A percentile compares a stretch with the other conserved stretches of the same genome.
These are phyloP conservation scores for Benincasa hispida DNA, from an alignment of 306 rosid species.

Conservation along the genomic window DNA sequence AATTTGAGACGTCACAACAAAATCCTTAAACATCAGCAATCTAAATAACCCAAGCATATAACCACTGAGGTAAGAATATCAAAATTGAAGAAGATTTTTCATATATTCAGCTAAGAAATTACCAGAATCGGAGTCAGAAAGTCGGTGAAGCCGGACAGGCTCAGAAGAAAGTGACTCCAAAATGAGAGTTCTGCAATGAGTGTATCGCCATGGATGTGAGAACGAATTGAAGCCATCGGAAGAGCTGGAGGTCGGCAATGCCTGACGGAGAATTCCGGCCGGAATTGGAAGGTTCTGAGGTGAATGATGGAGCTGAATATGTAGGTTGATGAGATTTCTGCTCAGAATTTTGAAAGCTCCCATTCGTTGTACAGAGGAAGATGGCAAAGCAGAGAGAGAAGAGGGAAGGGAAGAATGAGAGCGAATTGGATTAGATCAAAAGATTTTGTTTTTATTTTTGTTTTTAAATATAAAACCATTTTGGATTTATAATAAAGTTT, in stretches of 20 bases:
- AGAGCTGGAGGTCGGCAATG: constrained; percentile 4
- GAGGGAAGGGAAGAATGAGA: not conserved
- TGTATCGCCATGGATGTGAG: constrained; percentile 25
- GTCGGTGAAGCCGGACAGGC: constrained; percentile 44
- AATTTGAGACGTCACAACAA: not conserved
- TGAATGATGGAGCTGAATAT: constrained; percentile 9
- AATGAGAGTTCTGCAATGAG: constrained; percentile 42
- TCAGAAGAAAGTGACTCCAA: constrained; percentile 37
- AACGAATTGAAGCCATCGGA: constrained; percentile 3
- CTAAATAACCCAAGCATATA: not conserved
- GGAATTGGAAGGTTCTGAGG: not conserved
- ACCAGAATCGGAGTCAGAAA: constrained; percentile 60
- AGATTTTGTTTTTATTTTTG: not conserved
- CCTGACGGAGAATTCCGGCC: not conserved
- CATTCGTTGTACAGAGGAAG: constrained; percentile 13
- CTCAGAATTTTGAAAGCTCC: constrained; percentile 23
- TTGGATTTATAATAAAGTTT: not conserved
- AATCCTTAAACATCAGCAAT: not conserved
- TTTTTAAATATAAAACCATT: not conserved
- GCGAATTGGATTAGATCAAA: not conserved
- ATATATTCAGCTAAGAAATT: not conserved
- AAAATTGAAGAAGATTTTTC: not conserved
- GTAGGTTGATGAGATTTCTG: constrained; percentile 16
- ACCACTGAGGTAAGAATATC: not conserved
- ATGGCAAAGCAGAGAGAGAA: not conserved